These are phyloP conservation scores for Plicaturopsis crispa DNA, from an alignment of 768 basidiomycete genomes.

Conservation along the genomic window DNA sequence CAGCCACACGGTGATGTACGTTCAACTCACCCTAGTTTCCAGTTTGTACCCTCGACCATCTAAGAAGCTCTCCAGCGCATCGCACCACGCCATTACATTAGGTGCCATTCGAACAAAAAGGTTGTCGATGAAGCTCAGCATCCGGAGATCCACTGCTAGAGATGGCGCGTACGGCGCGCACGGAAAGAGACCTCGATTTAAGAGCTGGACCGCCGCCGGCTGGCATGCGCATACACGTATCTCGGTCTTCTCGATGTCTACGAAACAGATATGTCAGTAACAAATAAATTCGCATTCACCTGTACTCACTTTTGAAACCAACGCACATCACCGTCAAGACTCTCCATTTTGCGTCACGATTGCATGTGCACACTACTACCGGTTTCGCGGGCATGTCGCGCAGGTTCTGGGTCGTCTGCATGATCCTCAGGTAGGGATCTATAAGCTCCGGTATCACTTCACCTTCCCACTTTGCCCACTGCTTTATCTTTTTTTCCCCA, in stretches of 20 bases:
- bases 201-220: constrained; percentile 15
- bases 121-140: constrained; percentile 18
- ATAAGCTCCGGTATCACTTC: not conserved
- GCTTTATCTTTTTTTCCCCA: not conserved
- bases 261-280: not conserved
- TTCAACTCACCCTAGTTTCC: constrained; percentile 8
- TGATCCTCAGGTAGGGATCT: not conserved
- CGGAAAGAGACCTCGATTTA: constrained; percentile 18
- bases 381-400: not conserved
- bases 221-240: constrained; percentile 9
- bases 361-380: not conserved
- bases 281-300: not conserved
- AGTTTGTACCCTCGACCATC: constrained; percentile 8
- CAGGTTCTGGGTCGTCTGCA: not conserved
- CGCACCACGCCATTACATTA: constrained; percentile 9
- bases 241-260: constrained; percentile 5
- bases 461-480: not conserved
- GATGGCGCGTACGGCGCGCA: constrained; percentile 20
- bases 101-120: constrained; percentile 9
- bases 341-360: not conserved
- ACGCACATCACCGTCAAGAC: not conserved
- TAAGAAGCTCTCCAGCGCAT: constrained; percentile 11
- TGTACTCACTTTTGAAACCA: not conserved
- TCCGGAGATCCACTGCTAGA: constrained; percentile 22
- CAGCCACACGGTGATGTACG: too few relatives aligned